phyloP scores from a whole-genome alignment of 148 eudicot genomes.

The Linanthus parryae region DNA sequence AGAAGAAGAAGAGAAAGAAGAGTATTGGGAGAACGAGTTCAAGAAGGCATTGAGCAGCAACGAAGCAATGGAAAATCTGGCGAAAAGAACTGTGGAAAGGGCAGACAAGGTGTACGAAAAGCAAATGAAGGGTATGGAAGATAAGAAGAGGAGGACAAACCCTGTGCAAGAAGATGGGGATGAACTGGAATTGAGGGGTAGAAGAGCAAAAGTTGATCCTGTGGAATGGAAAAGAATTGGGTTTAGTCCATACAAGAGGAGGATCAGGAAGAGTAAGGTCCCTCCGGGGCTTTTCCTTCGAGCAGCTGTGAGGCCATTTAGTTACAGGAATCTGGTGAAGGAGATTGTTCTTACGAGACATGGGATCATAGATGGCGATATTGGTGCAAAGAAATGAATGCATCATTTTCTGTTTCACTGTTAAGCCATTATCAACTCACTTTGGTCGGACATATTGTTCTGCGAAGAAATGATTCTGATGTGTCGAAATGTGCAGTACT shows the following conservation, averaged over 20 bases:
- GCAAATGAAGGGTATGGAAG: conserved; percentile 35
- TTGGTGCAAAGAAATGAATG: conserved; percentile 27
- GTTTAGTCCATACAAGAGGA: conserved; percentile 60
- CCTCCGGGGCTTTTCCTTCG: conserved; percentile 81
- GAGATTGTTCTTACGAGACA: conserved; percentile 86
- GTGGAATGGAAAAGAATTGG: conserved; percentile 72
- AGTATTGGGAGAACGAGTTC: conserved; percentile 75
- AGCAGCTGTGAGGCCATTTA: conserved; percentile 86
- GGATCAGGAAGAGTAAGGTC: conserved; percentile 65
- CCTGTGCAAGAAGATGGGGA: conserved; percentile 36
- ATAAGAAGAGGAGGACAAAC: conserved; percentile 11
- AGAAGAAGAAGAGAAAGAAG: conserved; percentile 54
- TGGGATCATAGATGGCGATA: conserved; percentile 84
- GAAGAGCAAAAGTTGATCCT: conserved; percentile 56
- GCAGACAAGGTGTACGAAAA: conserved; percentile 34
- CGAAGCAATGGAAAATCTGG: conserved; percentile 75
- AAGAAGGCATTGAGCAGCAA: conserved; percentile 66
- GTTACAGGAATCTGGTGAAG: conserved; percentile 83
- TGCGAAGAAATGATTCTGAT: no score
- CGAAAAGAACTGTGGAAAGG: conserved; percentile 35
- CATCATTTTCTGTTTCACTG: not conserved
- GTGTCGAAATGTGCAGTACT: no score
- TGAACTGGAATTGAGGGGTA: conserved; percentile 40
- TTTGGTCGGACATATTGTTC: no score
- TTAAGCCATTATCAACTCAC: not conserved